Base-by-base conservation (phyloP, 2,329 filamentous ascomycete species). In the Fusarium nygamai region DNA sequence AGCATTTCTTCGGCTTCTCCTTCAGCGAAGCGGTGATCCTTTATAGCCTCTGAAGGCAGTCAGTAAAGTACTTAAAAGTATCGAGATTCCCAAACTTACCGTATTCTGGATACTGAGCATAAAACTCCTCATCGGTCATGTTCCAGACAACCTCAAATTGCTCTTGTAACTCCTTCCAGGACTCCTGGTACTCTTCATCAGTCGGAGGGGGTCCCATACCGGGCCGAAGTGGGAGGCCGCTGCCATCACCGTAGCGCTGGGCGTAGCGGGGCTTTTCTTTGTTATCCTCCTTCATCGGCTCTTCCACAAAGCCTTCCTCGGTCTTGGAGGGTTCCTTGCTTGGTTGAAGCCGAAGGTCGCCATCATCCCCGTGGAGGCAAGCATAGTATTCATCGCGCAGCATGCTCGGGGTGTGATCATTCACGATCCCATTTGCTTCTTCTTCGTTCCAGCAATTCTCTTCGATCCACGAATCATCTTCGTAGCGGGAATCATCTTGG, bases 301-400 rank as follows among this genome's bases (percentile, higher is more conserved):
- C 12, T 27, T 27, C 44, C 44, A 14, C n/a, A 4, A 24, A 16
- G 11, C 6, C 43, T 44, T 20, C n/a, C 12, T 46, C 44, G 4
- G 17, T 10, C 2, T 13, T 14, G 8, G 17, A 27, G 44, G 24
- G 24, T 27, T 4, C 24, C 0, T 9, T 27, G 19, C 12, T 20
- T 0, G 24, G 24, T 27, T 9, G 44, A 27, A 0, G 24, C 44
- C 17, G 19, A 27, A 46, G 5, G 11, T 27, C 24, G 13, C 8
- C 17, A 19, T 27, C 24, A 20, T 27, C 24, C 5, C 4, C 24
- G 0, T 0, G 0, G 27, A 31, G 20, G 27, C 46, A 31, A 16
- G 20, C 27, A 31, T 11, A 4, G 27, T 48, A 22, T 8, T 29
- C 46, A 4, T 29, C 3, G 19, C 0, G 2, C 44, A 44, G 43